Conservation (phyloP, 2,329 filamentous ascomycete genomes). For the Teratosphaeria pseudoeucalypti region DNA sequence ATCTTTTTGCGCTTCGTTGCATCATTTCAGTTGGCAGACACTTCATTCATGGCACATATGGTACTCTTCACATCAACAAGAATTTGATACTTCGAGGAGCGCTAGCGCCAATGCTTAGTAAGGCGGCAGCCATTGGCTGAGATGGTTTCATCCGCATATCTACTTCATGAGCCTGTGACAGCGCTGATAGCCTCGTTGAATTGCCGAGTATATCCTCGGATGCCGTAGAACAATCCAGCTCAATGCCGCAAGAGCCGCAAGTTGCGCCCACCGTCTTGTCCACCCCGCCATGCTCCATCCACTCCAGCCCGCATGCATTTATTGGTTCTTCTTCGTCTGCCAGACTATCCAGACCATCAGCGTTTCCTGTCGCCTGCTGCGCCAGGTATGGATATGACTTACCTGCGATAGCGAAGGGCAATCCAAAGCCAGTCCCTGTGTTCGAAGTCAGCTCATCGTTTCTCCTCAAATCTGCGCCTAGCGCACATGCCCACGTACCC, state of each 20-base stretch:
- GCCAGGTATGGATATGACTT: conserved; percentile 26
- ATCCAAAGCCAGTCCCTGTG: conserved; percentile 46
- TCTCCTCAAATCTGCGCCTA: conserved; percentile 1
- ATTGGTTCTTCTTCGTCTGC: conserved; percentile 55
- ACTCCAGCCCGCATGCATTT: conserved; percentile 2
- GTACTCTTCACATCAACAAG: background rate
- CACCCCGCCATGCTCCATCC: background rate
- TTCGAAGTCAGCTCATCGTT: conserved; percentile 27
- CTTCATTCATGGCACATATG: background rate
- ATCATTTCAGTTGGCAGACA: background rate
- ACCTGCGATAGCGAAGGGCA: conserved; percentile 56
- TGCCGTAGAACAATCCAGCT: background rate
- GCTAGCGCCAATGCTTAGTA: background rate
- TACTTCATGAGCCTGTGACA: background rate
- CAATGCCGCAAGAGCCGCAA: background rate
- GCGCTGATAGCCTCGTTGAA: background rate
- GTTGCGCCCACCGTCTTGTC: background rate
- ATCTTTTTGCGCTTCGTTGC: conserved; percentile 39
- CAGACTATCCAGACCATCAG: conserved; percentile 41
- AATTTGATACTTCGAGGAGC: background rate
- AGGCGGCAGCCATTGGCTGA: background rate
- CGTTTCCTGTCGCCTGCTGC: conserved; percentile 10
- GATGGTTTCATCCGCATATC: background rate
- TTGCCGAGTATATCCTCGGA: background rate
- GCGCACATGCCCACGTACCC: conserved; percentile 38